Evolutionary conservation across 2,329 filamentous ascomycete genomes (phyloP), one percentile per base, ranked within the genome.

Genomic region (Apiospora marii): DNA sequence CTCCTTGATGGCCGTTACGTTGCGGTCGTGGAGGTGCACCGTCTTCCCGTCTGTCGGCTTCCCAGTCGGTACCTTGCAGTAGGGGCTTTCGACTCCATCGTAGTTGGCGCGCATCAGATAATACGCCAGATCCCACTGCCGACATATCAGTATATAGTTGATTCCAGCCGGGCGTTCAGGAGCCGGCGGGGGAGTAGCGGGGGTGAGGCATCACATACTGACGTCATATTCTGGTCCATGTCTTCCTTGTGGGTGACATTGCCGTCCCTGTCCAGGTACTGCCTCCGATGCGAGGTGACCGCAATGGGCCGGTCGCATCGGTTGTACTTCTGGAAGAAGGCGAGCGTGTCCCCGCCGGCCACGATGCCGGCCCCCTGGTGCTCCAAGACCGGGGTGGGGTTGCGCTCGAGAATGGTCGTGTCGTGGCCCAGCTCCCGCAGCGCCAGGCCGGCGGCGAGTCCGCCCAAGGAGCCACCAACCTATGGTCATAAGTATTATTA

Each of bases 311-410:
- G 77, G 5, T 83, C 78, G 71, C 81, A 81, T 34, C 79, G 79
- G 69, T 85, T 83, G 73, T 86, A 84, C 16, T 79, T 75, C 61
- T 81, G 74, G 75, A 87, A 83, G 74, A 85, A 85, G 6, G 79
- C 78, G 30, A 84, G 82, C 0, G 82, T 82, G 67, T 86, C 82
- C 12, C 82, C 82, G 0, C 85, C 84, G 0, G 85, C 85, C 0
- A 86, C 85, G 37, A 87, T 84, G 2, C 85, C 85, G 5, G 85
- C 85, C 10, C 85, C 85, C 77, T 87, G 85, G 73, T 86, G 83
- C 73, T 86, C 84, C 7, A 87, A 78, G n/a, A 87, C 75, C 0
- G 81, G 79, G 0, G 80, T 81, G 0, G 83, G 80, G 48, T 84
- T 84, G 24, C 85, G 83, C 74, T 87, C 85, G 3, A 87, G 78